Conservation (phyloP, 495 filamentous ascomycete genomes). For the Thermochaetoides thermophila region DNA sequence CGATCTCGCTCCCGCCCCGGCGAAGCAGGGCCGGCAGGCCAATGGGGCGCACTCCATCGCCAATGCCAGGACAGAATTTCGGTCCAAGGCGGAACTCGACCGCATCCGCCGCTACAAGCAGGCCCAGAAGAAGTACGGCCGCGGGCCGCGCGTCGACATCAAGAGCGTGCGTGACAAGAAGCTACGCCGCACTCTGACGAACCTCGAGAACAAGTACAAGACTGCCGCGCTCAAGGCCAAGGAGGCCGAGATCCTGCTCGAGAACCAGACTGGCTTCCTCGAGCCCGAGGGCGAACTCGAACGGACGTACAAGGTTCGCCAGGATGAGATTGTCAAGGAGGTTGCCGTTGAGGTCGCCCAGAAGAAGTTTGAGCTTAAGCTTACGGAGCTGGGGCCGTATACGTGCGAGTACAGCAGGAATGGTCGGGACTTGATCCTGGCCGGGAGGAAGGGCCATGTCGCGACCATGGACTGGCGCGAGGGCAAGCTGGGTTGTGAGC, state of each 20-base stretch:
- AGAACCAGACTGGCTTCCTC: conserved; percentile 73
- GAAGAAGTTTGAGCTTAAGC: conserved; percentile 80
- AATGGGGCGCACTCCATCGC: conserved; percentile 34
- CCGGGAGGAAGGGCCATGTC: conserved; percentile 85
- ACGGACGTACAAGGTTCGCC: conserved; percentile 77
- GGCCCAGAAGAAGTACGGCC: conserved; percentile 68
- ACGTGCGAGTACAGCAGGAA: conserved; percentile 76
- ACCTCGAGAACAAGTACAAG: conserved; percentile 68
- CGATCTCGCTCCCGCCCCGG: conserved; percentile 9
- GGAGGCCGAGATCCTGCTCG: conserved; percentile 88
- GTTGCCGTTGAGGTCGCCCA: conserved; percentile 73
- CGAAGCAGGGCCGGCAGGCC: conserved; percentile 11
- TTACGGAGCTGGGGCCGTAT: conserved; percentile 76
- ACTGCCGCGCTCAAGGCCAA: conserved; percentile 66
- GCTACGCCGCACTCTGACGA: conserved; percentile 60
- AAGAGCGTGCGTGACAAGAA: conserved; percentile 66
- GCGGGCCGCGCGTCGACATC: conserved; percentile 53
- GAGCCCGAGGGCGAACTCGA: conserved; percentile 83
- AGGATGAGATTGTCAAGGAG: conserved; percentile 65
- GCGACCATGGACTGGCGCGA: conserved; percentile 94
- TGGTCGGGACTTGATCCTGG: conserved; percentile 69
- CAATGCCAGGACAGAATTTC: conserved; percentile 29
- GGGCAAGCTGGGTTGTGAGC: conserved; percentile 76
- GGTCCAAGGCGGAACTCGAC: conserved; percentile 26
- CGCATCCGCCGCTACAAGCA: conserved; percentile 35